Conservation (phyloP, 192 early-diverging fungal species). For the Coemansia sp. region DNA sequence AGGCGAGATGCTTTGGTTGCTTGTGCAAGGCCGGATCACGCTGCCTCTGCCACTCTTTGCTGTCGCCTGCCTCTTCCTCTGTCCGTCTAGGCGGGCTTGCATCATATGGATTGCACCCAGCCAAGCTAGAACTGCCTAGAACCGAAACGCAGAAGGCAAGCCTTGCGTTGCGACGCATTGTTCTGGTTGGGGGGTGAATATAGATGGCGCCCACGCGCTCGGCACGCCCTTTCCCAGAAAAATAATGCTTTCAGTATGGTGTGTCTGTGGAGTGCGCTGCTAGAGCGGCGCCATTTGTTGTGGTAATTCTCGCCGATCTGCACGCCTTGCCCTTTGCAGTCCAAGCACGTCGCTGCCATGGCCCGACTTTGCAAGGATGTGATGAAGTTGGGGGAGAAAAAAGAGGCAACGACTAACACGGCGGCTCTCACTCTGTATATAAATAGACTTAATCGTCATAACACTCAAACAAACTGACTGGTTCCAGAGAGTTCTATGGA, state of each 20-base stretch:
- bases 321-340: conserved; percentile 1
- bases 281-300: conserved; percentile 4
- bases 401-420: not conserved
- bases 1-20: conserved; percentile 6
- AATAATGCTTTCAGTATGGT: not conserved
- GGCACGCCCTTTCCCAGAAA: conserved; percentile 3
- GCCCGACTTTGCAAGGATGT: not conserved
- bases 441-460: not conserved
- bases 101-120: not conserved
- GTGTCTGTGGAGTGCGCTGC: not conserved
- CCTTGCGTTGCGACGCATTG: conserved; percentile 11
- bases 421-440: not conserved
- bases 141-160: not conserved
- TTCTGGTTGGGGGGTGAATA: conserved; percentile 19
- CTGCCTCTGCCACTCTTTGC: conserved; percentile 14
- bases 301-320: conserved; percentile 7
- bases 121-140: conserved; percentile 12
- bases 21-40: conserved; percentile 14
- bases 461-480: not conserved
- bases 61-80: not conserved
- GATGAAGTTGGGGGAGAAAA: too few relatives aligned
- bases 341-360: not conserved
- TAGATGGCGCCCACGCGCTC: conserved; percentile 9
- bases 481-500: conserved; percentile 1
- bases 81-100: conserved; percentile 3